Evolutionary conservation across 2,329 filamentous ascomycete species (phyloP), one percentile per base, ranked within the genome.

Genomic region (Zalaria sp.): DNA sequence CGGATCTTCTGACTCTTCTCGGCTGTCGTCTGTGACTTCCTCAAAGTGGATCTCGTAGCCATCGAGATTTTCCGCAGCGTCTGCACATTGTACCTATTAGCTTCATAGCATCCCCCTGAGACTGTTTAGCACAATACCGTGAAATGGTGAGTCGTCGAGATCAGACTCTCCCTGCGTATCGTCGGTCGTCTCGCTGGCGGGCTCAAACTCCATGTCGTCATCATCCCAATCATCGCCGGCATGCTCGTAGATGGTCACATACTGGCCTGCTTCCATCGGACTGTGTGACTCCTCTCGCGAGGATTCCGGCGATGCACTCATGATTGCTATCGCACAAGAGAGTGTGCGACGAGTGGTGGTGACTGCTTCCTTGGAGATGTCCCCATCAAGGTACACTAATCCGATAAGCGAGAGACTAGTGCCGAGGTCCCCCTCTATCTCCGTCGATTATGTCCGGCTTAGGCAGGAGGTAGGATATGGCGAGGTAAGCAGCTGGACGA

Each of bases 121-220:
- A 56, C 55, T 18, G 60, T 61, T 9, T 37, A 8, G 35, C 35
- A 25, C 7, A 37, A 25, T 50, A 62, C 60, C 60, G 36, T 61
- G 57, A 38, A 58, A 63, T 29, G 55, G 55, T 3, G 52, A 43
- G 18, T 57, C 55, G 35, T 57, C 55, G 35, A 61, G 53, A 5
- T 55, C 60, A n/a, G 61, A 59, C 5, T 65, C 62, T 46, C 43
- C 53, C 26, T 48, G 47, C 3, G 48, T 48, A 38, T 57, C 58
- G 36, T 56, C 60, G 39, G 52, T 59, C 9, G 57, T 57, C 44
- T 64, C 63, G 43, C 61, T 54, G 37, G 64, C 59, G 27, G 63
- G 59, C 51, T 69, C 59, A 56, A 65, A 69, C 47, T 71, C 68
- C 62, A 70, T 68, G 56, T 72, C 67, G 59, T 67, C 64, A 49